Evolutionary conservation across 129 eudicot genomes (phyloP).

Genomic region (Flaveria bidentis): DNA sequence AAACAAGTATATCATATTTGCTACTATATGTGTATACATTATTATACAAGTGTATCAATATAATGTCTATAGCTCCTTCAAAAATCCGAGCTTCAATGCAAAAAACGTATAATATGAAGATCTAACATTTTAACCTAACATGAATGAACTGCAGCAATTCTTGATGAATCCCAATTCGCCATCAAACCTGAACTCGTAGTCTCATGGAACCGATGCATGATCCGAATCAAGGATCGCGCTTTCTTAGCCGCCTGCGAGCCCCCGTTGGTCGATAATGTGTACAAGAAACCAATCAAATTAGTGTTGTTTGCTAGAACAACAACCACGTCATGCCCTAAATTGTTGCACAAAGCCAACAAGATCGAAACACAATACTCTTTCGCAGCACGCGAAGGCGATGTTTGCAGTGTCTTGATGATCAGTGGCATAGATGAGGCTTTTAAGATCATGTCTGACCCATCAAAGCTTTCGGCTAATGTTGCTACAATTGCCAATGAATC

Average conservation of each 20-base stretch:
- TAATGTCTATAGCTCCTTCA: slow-evolving; percentile 33
- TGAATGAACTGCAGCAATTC: slow-evolving; percentile 49
- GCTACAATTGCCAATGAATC: slow-evolving; percentile 74
- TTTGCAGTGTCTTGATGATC: slow-evolving; percentile 31
- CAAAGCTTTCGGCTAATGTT: slow-evolving; percentile 58
- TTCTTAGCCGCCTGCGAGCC: slow-evolving; percentile 54
- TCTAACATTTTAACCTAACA: slow-evolving; percentile 49
- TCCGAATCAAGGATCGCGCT: slow-evolving; percentile 59
- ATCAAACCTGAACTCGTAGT: slow-evolving; percentile 49
- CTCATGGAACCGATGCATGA: slow-evolving; percentile 61
- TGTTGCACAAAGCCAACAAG: slow-evolving; percentile 56
- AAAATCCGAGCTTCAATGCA: slow-evolving; percentile 40
- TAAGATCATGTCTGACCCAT: slow-evolving; percentile 56
- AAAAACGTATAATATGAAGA: not conserved
- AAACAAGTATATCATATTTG: not conserved
- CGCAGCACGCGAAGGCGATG: slow-evolving; percentile 46
- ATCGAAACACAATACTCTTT: slow-evolving; percentile 78
- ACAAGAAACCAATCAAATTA: slow-evolving; percentile 51
- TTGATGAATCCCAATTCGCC: slow-evolving; percentile 42
- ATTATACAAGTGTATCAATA: slow-evolving; percentile 22
- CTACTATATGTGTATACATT: not conserved
- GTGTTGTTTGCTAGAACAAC: slow-evolving; percentile 52
- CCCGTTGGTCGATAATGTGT: slow-evolving; percentile 49
- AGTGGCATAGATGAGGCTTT: slow-evolving; percentile 39
- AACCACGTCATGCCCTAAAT: slow-evolving; percentile 63